Evolutionary conservation across 208 protist species (phyloP).

Genomic region (Leishmania martiniquensis): DNA sequence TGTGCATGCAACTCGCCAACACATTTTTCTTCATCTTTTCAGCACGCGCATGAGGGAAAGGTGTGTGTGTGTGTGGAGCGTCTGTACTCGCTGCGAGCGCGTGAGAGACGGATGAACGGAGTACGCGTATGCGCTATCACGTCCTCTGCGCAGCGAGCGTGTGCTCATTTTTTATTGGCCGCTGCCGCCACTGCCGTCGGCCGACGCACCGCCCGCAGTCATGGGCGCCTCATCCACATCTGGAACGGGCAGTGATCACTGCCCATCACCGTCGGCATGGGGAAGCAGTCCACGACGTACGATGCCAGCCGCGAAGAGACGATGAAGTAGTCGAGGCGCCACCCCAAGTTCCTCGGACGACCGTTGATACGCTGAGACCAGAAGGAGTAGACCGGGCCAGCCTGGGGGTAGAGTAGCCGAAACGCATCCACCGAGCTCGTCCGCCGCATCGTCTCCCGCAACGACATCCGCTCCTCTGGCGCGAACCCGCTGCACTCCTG

Average conservation of each 20-base stretch:
- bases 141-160: neutral
- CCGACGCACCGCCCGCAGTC: conserved; percentile 42
- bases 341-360: conserved; percentile 75
- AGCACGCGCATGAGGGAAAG: neutral
- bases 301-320: conserved; percentile 58
- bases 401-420: conserved; percentile 81
- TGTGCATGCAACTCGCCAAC: no score
- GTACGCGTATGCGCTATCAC: neutral
- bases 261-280: conserved; percentile 78
- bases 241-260: conserved; percentile 92
- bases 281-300: conserved; percentile 80
- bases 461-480: conserved; percentile 86
- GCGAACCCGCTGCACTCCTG: conserved; percentile 93
- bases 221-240: conserved; percentile 77
- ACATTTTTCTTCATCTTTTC: no score
- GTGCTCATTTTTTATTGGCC: neutral
- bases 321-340: conserved; percentile 96
- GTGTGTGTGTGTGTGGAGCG: neutral
- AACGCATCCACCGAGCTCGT: conserved; percentile 84
- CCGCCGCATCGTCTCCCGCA: conserved; percentile 61
- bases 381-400: conserved; percentile 85
- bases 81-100: neutral
- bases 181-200: conserved; percentile 18
- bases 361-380: conserved; percentile 80
- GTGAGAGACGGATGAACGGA: neutral